Evolutionary conservation across 2,329 filamentous ascomycete genomes (phyloP).

Genomic region (Periconia digitata): DNA sequence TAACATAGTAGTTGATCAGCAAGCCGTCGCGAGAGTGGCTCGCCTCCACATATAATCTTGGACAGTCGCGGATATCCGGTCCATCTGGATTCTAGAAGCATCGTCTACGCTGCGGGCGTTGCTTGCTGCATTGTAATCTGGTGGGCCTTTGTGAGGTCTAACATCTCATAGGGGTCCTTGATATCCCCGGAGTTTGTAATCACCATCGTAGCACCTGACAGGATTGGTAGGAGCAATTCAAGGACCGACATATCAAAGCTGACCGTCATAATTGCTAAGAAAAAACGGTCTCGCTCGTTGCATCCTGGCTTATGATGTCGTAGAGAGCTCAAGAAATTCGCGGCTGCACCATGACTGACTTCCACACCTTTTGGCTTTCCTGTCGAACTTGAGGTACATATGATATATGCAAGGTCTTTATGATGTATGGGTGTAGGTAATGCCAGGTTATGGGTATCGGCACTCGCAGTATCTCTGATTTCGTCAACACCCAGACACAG

Average conservation of each 20-base stretch:
- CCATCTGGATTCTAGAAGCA: not conserved
- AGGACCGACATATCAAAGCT: not conserved
- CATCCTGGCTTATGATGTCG: not conserved
- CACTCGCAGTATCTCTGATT: not conserved
- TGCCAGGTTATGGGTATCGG: not conserved
- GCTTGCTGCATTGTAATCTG: not conserved
- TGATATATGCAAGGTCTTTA: not conserved
- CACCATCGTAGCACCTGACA: not conserved
- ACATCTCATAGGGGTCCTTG: not conserved
- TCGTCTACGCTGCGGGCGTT: not conserved
- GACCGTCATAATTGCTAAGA: not conserved
- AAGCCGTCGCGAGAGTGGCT: not conserved
- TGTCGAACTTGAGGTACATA: not conserved
- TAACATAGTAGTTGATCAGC: not conserved
- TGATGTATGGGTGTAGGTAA: not conserved
- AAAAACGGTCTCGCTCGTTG: not conserved
- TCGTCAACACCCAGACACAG: not conserved
- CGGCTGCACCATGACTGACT: not conserved
- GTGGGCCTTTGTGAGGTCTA: not conserved
- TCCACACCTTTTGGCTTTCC: not conserved
- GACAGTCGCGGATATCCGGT: not conserved
- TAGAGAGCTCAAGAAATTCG: not conserved
- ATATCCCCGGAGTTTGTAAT: not conserved
- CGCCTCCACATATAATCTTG: not conserved
- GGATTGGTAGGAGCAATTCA: not conserved